Percentiles rank a stretch among this genome's conserved stretches.
phyloP scores from a whole-genome alignment of 2,329 filamentous ascomycete species.

The Neoscytalidium dimidiatum region DNA sequence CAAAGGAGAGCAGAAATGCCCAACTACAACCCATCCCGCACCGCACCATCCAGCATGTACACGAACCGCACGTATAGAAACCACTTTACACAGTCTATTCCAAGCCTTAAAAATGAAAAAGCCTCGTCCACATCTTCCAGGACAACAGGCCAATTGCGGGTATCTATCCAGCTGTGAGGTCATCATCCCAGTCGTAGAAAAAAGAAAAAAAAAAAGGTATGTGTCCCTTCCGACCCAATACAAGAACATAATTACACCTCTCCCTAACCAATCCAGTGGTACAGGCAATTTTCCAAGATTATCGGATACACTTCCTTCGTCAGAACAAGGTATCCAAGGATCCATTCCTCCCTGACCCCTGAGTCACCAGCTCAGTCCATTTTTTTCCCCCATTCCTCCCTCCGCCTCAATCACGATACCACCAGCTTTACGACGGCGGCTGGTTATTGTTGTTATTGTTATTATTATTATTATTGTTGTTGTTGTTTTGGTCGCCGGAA shows the following conservation, averaged over 20 bases:
- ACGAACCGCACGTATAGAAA: too few relatives aligned
- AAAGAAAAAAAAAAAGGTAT: neutral
- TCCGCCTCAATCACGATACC: too few relatives aligned
- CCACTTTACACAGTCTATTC: too few relatives aligned
- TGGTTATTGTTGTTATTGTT: neutral
- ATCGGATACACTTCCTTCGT: neutral
- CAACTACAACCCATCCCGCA: too few relatives aligned
- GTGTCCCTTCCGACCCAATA: too few relatives aligned
- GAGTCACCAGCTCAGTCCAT: neutral
- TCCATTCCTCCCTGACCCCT: neutral
- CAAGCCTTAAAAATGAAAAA: too few relatives aligned
- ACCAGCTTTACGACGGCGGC: neutral
- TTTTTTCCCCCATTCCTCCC: too few relatives aligned
- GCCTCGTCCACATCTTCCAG: too few relatives aligned
- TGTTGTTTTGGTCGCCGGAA: neutral
- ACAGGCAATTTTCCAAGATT: neutral
- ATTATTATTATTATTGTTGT: neutral
- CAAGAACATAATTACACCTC: neutral
- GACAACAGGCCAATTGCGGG: neutral
- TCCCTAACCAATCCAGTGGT: neutral
- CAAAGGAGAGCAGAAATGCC: too few relatives aligned
- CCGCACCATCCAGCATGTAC: too few relatives aligned
- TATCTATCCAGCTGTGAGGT: neutral
- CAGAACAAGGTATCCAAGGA: neutral
- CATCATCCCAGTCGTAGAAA: neutral